Percentiles rank a stretch among this genome's conserved stretches.
Evolutionary conservation across 257 asterid species (phyloP).

Genomic region (Nicotiana paniculata): DNA sequence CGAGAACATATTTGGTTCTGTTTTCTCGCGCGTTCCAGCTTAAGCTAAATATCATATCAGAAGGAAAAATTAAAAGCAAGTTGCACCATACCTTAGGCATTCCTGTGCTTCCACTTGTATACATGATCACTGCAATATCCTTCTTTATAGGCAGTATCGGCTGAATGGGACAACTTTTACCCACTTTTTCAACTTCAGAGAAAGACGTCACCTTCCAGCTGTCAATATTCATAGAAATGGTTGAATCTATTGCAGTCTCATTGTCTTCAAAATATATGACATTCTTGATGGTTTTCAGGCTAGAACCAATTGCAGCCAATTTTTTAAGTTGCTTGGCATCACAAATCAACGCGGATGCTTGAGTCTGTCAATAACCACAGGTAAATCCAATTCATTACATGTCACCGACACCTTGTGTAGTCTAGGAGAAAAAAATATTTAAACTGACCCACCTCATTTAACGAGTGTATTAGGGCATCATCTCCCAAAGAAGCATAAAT

Average conservation of each 20-base stretch:
- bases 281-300: slow-evolving; percentile 46
- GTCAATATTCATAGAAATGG: slow-evolving; percentile 22
- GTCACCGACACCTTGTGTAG: not conserved
- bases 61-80: not conserved
- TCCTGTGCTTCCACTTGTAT: slow-evolving; percentile 96
- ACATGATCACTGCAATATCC: slow-evolving; percentile 87
- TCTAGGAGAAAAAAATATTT: not conserved
- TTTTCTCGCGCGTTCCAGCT: not conserved
- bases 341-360: slow-evolving; percentile 76
- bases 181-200: slow-evolving; percentile 68
- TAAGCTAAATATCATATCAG: not conserved
- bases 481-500: slow-evolving; percentile 90
- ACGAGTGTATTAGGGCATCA: slow-evolving; percentile 79
- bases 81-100: slow-evolving; percentile 65
- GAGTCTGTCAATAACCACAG: slow-evolving; percentile 52
- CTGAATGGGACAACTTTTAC: slow-evolving; percentile 41
- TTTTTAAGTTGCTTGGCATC: slow-evolving; percentile 77
- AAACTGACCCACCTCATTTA: slow-evolving; percentile 57
- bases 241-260: slow-evolving; percentile 38
- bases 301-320: slow-evolving; percentile 54
- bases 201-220: slow-evolving; percentile 53
- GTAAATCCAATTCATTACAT: not conserved
- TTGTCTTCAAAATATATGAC: slow-evolving; percentile 63
- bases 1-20: not conserved
- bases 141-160: slow-evolving; percentile 62